A percentile compares a stretch with the other conserved stretches of the same genome.
Conservation (phyloP, 768 basidiomycete genomes). For the Suillus cothurnatus region DNA sequence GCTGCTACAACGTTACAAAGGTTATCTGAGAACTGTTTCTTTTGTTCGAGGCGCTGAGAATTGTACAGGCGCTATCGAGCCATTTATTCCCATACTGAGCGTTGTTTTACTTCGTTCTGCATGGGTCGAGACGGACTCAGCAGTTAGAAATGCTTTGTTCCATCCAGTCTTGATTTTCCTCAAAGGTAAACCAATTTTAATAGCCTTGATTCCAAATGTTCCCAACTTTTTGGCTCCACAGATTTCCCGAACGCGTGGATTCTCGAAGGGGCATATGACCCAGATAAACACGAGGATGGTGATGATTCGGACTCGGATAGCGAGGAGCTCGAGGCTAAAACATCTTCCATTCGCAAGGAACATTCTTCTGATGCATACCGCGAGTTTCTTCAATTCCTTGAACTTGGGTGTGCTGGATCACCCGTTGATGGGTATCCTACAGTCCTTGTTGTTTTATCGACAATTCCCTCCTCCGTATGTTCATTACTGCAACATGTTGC, state of each 20-base stretch:
- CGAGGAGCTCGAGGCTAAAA: constrained; percentile 5
- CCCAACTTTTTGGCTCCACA: constrained; percentile 27
- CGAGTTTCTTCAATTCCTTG: constrained; percentile 80
- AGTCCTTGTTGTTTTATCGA: constrained; percentile 79
- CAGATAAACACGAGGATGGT: constrained; percentile 29
- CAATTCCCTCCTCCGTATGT: constrained; percentile 69
- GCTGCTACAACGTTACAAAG: constrained; percentile 44
- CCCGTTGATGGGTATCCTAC: constrained; percentile 82
- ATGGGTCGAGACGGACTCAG: constrained; percentile 69
- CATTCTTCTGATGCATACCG: constrained; percentile 51
- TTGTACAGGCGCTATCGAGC: constrained; percentile 22
- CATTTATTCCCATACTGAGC: constrained; percentile 51
- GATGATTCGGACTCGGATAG: constrained; percentile 35
- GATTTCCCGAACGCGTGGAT: constrained; percentile 72
- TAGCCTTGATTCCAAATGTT: background rate
- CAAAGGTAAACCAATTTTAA: constrained; percentile 48
- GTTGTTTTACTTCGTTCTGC: constrained; percentile 64
- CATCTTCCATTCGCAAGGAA: constrained; percentile 2
- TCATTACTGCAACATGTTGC: background rate
- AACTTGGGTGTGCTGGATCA: constrained; percentile 76
- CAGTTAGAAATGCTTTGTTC: constrained; percentile 71
- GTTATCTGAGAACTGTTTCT: constrained; percentile 27
- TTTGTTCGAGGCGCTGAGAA: constrained; percentile 17
- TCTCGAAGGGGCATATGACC: constrained; percentile 35
- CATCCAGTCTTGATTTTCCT: constrained; percentile 71